Evolutionary conservation across 441 rosid genomes (phyloP), one percentile per base, ranked within the genome.

Genomic region (Jatropha multifida): DNA sequence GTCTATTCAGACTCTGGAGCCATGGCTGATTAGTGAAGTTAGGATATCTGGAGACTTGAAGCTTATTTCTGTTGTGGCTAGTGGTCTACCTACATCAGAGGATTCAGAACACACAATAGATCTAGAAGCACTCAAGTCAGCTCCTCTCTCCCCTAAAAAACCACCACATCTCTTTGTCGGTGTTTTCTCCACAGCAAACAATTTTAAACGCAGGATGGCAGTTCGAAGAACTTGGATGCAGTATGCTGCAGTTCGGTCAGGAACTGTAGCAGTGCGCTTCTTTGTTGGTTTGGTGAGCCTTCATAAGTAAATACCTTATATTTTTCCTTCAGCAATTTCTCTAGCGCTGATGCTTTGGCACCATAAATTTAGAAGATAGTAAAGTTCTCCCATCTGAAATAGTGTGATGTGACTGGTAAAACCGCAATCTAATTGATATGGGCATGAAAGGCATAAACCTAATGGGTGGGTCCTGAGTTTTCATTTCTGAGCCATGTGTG

Each of bases 141-240:
- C 83, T 72, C 87, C 90, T 40, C 85, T 92, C 76, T 79, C 97
- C 62, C 81, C 78, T 56, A 69, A 81, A 63, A 84, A 84, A 68
- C 81, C 86, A 46, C 76, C 88, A 60, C 91, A 90, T 84, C 97
- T 96, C 77, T 87, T 96, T 74, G 82, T 96, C 80, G 98, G 99
- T 56, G 96, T 96, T 70, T 93, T 96, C 82, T 93, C 98, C 65
- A 93, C 96, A 2, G 93, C 97, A 73, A 96, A 96, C 85, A 96
- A 96, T 74, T 96, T 96, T 78, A 93, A 92, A 80, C 87, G 93
- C 68, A 86, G 98, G 79, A 93, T 96, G 99, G 94, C 97, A 85
- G 93, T 96, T 66, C 86, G 97, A 79, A 89, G 97, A 82, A 93
- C 99, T 74, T 96, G 99, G 99, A 93, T 96, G 99, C 98, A 96